These are phyloP conservation scores for Capniomyces stellatus DNA, from an alignment of 371 early-diverging fungal genomes.

Conservation along the genomic window DNA sequence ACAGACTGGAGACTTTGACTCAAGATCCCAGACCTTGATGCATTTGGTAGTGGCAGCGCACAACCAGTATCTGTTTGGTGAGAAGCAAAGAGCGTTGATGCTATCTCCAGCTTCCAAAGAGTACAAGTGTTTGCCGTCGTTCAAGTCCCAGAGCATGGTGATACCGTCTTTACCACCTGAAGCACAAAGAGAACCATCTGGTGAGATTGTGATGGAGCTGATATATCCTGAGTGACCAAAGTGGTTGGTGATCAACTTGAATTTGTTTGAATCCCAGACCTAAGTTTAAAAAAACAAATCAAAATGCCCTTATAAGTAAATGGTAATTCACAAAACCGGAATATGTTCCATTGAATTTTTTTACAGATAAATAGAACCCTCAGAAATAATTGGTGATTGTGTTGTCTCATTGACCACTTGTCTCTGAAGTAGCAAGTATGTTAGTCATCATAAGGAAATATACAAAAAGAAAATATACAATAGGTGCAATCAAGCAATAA, in stretches of 20 bases:
- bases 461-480: too few relatives aligned
- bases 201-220: slow-evolving; percentile 95
- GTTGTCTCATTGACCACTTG: slow-evolving; percentile 22
- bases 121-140: slow-evolving; percentile 98
- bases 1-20: slow-evolving; percentile 90
- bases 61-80: slow-evolving; percentile 99
- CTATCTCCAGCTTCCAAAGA: slow-evolving; percentile 88
- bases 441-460: slow-evolving; percentile 18
- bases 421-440: slow-evolving; percentile 31
- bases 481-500: not conserved
- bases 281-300: slow-evolving; percentile 13
- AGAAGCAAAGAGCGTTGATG: slow-evolving; percentile 95
- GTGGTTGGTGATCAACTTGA: slow-evolving; percentile 97
- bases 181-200: slow-evolving; percentile 99
- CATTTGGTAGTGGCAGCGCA: slow-evolving; percentile 91
- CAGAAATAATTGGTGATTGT: not conserved
- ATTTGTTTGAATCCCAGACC: slow-evolving; percentile 97
- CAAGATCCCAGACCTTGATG: slow-evolving; percentile 99
- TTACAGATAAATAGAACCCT: not conserved
- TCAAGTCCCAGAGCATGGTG: slow-evolving; percentile 98
- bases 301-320: not conserved
- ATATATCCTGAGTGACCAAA: slow-evolving; percentile 96
- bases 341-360: too few relatives aligned
- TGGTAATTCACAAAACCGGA: too few relatives aligned
- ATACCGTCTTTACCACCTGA: slow-evolving; percentile 98